Percentiles rank a stretch among this genome's conserved stretches.
These are phyloP conservation scores for Novymonas esmeraldas DNA, from an alignment of 208 protist species.

Conservation along the genomic window DNA sequence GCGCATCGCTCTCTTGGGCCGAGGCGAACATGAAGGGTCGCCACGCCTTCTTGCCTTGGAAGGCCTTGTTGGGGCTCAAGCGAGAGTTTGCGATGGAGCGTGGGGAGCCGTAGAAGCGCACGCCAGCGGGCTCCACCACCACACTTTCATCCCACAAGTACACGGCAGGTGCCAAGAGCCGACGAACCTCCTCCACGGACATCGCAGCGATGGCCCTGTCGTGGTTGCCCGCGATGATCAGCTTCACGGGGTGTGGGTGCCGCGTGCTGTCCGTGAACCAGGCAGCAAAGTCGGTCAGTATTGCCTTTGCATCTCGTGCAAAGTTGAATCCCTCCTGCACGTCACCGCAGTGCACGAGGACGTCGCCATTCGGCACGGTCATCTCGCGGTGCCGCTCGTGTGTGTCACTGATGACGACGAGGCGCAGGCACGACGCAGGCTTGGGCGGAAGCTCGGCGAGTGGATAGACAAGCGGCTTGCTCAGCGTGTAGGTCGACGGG, in stretches of 20 bases:
- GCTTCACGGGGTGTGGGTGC: conserved; percentile 81
- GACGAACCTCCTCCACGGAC: conserved; percentile 25
- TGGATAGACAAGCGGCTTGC: conserved; percentile 17
- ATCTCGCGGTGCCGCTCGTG: conserved; percentile 64
- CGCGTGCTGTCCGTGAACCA: conserved; percentile 52
- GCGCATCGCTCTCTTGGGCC: not conserved
- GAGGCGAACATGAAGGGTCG: conserved; percentile 26
- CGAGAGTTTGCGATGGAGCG: conserved; percentile 55
- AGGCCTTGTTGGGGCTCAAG: conserved; percentile 61
- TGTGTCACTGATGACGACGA: conserved; percentile 79
- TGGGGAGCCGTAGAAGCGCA: conserved; percentile 68
- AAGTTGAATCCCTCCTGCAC: conserved; percentile 49
- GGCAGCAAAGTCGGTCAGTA: conserved; percentile 53
- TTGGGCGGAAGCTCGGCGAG: conserved; percentile 30
- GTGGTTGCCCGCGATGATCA: conserved; percentile 90
- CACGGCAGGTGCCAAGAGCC: conserved; percentile 49
- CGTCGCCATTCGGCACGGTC: conserved; percentile 54
- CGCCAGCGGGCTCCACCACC: conserved; percentile 44
- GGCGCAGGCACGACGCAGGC: conserved; percentile 35
- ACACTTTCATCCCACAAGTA: conserved; percentile 59
- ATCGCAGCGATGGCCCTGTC: conserved; percentile 46
- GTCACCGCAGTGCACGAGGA: conserved; percentile 77
- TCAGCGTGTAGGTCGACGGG: conserved; percentile 26
- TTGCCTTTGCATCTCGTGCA: conserved; percentile 11
- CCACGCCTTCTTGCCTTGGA: conserved; percentile 39